Conservation (phyloP, 371 early-diverging fungal genomes). For the Zychaea mexicana region DNA sequence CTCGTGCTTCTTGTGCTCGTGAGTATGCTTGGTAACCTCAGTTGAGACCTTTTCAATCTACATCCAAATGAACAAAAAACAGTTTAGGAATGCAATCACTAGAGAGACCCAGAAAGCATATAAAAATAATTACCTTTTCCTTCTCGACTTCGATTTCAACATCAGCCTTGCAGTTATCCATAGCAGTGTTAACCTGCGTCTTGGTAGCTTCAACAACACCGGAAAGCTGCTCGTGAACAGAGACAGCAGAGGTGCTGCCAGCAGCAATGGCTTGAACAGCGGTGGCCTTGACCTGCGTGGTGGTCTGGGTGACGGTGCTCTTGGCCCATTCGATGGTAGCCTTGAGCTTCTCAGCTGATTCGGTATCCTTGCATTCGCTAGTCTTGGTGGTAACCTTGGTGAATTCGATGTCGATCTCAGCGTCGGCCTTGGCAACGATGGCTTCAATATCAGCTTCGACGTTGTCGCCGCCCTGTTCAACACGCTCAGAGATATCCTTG, state of each 20-base stretch:
- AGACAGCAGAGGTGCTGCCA: not conserved
- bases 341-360: not conserved
- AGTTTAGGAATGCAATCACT: not conserved
- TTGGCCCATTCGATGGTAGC: slow-evolving; percentile 11
- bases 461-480: slow-evolving; percentile 1
- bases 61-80: not conserved
- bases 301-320: slow-evolving; percentile 1
- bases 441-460: slow-evolving; percentile 29
- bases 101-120: not conserved
- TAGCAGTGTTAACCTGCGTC: slow-evolving; percentile 7
- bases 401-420: not conserved
- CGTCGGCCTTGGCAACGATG: slow-evolving; percentile 7
- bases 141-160: not conserved
- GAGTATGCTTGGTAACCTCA: not conserved
- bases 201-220: slow-evolving; percentile 7
- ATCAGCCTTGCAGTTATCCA: not conserved
- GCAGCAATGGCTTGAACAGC: slow-evolving; percentile 10
- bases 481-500: not conserved
- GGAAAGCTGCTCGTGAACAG: not conserved
- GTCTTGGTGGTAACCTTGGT: not conserved
- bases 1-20: not conserved
- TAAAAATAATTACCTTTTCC: not conserved
- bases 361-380: not conserved
- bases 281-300: slow-evolving; percentile 14
- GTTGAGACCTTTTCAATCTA: not conserved